Conservation (phyloP, 2,329 filamentous ascomycete species). For the Cladophialophora carrionii region DNA sequence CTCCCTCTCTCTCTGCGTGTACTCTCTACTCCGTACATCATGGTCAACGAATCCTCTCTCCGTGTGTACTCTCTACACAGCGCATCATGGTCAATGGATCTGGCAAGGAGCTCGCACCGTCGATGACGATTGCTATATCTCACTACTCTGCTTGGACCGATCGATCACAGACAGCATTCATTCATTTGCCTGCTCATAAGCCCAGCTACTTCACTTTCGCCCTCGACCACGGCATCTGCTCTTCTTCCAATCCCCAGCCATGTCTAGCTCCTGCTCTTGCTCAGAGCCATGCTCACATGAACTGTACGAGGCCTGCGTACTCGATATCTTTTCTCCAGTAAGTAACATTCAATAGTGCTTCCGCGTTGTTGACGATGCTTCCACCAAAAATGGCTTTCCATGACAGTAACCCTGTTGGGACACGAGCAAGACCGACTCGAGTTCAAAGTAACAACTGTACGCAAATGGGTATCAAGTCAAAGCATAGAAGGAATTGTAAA, state of each 20-base stretch:
- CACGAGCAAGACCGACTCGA: conserved; percentile 5
- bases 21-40: neutral
- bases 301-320: neutral
- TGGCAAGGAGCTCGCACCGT: neutral
- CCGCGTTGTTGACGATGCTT: neutral
- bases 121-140: neutral
- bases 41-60: neutral
- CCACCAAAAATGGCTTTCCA: conserved; percentile 9
- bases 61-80: neutral
- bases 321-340: neutral
- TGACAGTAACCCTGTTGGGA: conserved; percentile 1
- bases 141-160: neutral
- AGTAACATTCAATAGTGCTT: neutral
- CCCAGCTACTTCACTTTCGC: neutral
- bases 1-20: too few species aligned
- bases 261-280: too few species aligned
- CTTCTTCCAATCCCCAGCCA: too few species aligned
- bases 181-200: neutral
- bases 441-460: conserved; percentile 8
- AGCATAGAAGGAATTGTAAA: conserved; percentile 20
- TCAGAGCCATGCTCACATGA: neutral
- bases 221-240: neutral
- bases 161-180: neutral
- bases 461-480: conserved; percentile 34
- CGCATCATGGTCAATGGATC: neutral